Evolutionary conservation across 2,329 filamentous ascomycete genomes (phyloP).

Genomic region (Penicillium sp.): DNA sequence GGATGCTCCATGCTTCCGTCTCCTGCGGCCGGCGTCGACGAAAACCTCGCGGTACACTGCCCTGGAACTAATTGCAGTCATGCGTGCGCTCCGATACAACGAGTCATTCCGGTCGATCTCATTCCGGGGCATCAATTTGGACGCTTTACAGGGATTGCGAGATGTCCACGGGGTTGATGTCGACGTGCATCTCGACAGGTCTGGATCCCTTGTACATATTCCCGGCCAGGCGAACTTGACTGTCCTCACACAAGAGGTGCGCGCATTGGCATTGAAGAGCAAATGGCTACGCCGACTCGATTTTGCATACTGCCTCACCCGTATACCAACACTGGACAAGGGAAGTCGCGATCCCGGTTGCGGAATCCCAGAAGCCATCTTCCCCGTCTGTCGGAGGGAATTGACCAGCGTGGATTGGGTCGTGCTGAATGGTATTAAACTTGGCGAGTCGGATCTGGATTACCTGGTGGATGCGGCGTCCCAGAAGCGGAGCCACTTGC

Average conservation of each 20-base stretch:
- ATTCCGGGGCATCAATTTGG: constrained; percentile 65
- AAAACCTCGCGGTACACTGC: constrained; percentile 57
- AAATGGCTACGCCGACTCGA: constrained; percentile 64
- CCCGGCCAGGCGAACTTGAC: constrained; percentile 58
- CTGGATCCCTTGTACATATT: constrained; percentile 56
- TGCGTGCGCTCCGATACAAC: constrained; percentile 70
- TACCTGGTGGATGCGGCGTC: constrained; percentile 67
- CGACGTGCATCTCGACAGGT: constrained; percentile 62
- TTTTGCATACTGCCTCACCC: constrained; percentile 63
- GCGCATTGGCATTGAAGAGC: constrained; percentile 67
- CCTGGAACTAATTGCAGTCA: constrained; percentile 68
- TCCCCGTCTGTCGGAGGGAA: constrained; percentile 66
- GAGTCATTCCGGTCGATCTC: constrained; percentile 69
- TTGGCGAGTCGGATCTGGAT: constrained; percentile 72
- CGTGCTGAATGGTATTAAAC: constrained; percentile 65
- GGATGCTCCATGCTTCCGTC: constrained; percentile 66
- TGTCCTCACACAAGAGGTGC: constrained; percentile 67
- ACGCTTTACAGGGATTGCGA: constrained; percentile 62
- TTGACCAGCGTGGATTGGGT: constrained; percentile 73
- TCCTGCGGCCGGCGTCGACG: constrained; percentile 57
- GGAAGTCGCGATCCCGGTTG: constrained; percentile 62
- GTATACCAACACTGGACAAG: constrained; percentile 54
- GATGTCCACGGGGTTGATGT: constrained; percentile 64
- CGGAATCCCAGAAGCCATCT: constrained; percentile 69
- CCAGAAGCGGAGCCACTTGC: constrained; percentile 64